phyloP scores from a whole-genome alignment of 1,284 basidiomycete genomes.

The Anthracocystis panici-leucophaei region DNA sequence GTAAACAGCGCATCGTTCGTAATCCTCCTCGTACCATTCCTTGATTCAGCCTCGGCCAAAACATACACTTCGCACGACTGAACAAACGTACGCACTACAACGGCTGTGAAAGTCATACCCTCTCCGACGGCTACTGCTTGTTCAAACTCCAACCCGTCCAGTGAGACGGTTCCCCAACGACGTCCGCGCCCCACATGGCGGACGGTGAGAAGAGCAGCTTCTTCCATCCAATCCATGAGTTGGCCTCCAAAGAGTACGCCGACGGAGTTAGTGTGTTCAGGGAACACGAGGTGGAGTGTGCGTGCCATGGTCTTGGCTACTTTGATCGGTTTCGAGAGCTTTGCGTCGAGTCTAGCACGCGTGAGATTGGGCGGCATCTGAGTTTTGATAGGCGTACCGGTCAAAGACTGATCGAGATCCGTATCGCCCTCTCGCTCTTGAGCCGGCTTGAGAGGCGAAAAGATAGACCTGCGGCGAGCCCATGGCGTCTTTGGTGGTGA shows the following conservation, averaged over 20 bases:
- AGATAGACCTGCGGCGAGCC: conserved; percentile 34
- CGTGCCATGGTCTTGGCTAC: conserved; percentile 49
- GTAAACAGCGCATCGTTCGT: conserved; percentile 63
- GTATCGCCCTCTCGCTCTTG: conserved; percentile 47
- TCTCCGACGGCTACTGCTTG: conserved; percentile 55
- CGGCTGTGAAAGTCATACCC: conserved; percentile 51
- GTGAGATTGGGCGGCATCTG: conserved; percentile 19
- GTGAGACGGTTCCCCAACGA: conserved; percentile 55
- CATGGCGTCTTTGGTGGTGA: conserved; percentile 24
- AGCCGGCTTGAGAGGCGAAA: conserved; percentile 43
- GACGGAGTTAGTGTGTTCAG: conserved; percentile 59
- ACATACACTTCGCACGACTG: conserved; percentile 60
- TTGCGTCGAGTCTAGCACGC: conserved; percentile 16
- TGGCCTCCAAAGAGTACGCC: conserved; percentile 60
- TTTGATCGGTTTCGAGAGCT: conserved; percentile 44
- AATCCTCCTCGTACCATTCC: conserved; percentile 45
- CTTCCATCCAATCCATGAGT: conserved; percentile 64
- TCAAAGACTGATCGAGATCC: conserved; percentile 36
- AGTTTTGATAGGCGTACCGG: conserved; percentile 32
- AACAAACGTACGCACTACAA: conserved; percentile 52
- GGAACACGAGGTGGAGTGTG: conserved; percentile 59
- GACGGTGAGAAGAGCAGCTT: conserved; percentile 50
- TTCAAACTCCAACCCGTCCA: conserved; percentile 60
- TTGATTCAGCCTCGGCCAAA: conserved; percentile 52
- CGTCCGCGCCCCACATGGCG: conserved; percentile 36